phyloP scores from a whole-genome alignment of 495 filamentous ascomycete genomes.

The Penicillium flavigenum region DNA sequence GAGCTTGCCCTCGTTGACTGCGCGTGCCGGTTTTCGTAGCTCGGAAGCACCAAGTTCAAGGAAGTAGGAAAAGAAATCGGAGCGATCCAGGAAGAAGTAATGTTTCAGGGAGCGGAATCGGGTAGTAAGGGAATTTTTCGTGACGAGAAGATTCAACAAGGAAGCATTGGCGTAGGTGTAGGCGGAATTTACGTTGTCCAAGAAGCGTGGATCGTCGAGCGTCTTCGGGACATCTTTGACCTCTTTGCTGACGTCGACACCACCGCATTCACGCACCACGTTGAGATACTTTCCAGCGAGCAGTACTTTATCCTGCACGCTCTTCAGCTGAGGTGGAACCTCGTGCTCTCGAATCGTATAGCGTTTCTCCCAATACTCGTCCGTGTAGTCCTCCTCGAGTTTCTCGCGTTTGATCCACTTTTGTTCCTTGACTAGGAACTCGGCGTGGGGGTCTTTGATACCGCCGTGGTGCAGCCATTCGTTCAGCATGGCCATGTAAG shows the following conservation, averaged over 20 bases:
- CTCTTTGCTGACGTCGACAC: slow-evolving; percentile 88
- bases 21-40: slow-evolving; percentile 79
- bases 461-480: slow-evolving; percentile 97
- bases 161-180: slow-evolving; percentile 96
- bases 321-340: slow-evolving; percentile 88
- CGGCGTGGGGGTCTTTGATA: slow-evolving; percentile 89
- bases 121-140: slow-evolving; percentile 85
- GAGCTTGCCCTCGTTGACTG: slow-evolving; percentile 86
- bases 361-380: slow-evolving; percentile 98
- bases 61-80: slow-evolving; percentile 97
- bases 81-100: slow-evolving; percentile 97
- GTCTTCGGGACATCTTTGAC: slow-evolving; percentile 85
- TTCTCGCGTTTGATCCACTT: slow-evolving; percentile 90
- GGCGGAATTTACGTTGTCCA: slow-evolving; percentile 92
- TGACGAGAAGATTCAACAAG: slow-evolving; percentile 85
- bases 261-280: slow-evolving; percentile 94
- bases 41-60: slow-evolving; percentile 86
- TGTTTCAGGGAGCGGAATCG: slow-evolving; percentile 89
- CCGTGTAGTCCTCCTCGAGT: slow-evolving; percentile 93
- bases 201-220: slow-evolving; percentile 83
- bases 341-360: slow-evolving; percentile 91
- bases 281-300: slow-evolving; percentile 97
- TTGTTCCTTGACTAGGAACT: slow-evolving; percentile 94
- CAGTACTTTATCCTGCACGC: slow-evolving; percentile 88
- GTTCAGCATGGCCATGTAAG: slow-evolving; percentile 98